These are phyloP conservation scores for Ramularia collo-cygni DNA, from an alignment of 2,329 filamentous ascomycete genomes.

Conservation along the genomic window DNA sequence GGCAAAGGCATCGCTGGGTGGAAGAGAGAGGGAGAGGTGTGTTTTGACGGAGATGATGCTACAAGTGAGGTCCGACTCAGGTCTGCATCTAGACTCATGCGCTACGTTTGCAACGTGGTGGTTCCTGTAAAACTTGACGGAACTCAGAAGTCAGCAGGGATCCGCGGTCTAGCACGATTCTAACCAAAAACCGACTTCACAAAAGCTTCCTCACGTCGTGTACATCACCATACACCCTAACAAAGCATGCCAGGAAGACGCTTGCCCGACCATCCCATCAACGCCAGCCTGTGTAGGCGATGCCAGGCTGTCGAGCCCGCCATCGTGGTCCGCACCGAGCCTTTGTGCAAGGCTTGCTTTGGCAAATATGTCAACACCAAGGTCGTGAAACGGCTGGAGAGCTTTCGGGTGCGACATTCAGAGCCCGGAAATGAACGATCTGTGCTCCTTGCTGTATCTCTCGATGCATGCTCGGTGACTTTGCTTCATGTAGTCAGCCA, in stretches of 20 bases:
- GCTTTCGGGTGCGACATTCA: constrained; percentile 49
- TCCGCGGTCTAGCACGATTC: too few species aligned
- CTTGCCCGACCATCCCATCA: constrained; percentile 9
- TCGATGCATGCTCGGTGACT: constrained; percentile 72
- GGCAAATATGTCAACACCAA: constrained; percentile 70
- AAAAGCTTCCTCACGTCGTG: too few species aligned
- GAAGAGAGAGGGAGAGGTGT: too few species aligned
- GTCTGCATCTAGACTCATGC: too few species aligned
- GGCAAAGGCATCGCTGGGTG: too few species aligned
- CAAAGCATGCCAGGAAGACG: constrained; percentile 23
- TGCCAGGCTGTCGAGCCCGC: constrained; percentile 47
- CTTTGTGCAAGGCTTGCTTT: constrained; percentile 67
- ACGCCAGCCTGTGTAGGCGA: constrained; percentile 44
- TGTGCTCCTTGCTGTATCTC: constrained; percentile 73
- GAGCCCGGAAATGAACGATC: constrained; percentile 40
- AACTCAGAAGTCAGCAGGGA: too few species aligned
- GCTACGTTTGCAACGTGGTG: too few species aligned
- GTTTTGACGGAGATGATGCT: too few species aligned
- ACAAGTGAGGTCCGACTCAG: too few species aligned
- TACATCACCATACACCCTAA: not conserved
- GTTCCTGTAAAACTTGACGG: too few species aligned
- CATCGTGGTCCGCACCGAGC: constrained; percentile 52
- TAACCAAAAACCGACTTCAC: too few species aligned
- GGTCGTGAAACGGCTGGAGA: constrained; percentile 68
- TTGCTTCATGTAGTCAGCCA: constrained; percentile 69